Percentiles rank a stretch among this genome's conserved stretches.
These are phyloP conservation scores for Colletotrichum sp. DNA, from an alignment of 2,329 filamentous ascomycete species.

Conservation along the genomic window DNA sequence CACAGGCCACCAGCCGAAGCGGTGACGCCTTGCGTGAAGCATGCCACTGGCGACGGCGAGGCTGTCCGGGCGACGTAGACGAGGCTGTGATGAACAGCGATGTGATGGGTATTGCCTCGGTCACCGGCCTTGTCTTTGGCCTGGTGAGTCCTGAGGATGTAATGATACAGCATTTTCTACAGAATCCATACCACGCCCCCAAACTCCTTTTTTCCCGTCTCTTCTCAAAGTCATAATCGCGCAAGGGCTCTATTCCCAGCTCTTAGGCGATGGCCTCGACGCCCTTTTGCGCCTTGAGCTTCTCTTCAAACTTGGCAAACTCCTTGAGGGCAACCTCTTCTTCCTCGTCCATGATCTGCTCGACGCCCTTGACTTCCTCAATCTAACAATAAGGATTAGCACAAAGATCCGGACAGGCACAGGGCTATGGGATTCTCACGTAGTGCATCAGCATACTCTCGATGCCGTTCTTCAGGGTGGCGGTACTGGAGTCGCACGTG, in stretches of 20 bases:
- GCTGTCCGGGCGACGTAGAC: background rate
- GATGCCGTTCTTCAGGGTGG: slow-evolving; percentile 96
- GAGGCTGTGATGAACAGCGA: background rate
- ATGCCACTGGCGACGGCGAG: background rate
- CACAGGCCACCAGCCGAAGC: background rate
- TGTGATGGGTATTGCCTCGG: slow-evolving; percentile 10
- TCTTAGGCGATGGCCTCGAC: slow-evolving; percentile 3
- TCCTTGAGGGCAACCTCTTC: slow-evolving; percentile 87
- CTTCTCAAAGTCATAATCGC: background rate
- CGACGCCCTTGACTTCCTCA: slow-evolving; percentile 91
- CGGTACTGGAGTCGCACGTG: slow-evolving; percentile 95
- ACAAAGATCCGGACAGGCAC: background rate
- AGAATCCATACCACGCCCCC: background rate
- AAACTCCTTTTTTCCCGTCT: background rate
- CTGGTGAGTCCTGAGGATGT: background rate
- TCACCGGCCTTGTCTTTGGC: background rate
- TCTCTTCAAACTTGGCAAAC: slow-evolving; percentile 96
- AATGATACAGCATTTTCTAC: slow-evolving; percentile 11
- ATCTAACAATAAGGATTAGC: slow-evolving; percentile 62
- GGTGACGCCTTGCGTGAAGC: background rate
- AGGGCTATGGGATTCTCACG: slow-evolving; percentile 57
- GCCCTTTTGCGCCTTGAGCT: slow-evolving; percentile 61
- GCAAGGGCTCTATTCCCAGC: background rate
- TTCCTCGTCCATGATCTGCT: slow-evolving; percentile 89
- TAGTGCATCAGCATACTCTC: slow-evolving; percentile 99